phyloP scores from a whole-genome alignment of 1,284 basidiomycete species.

The Ceratobasidium sp. region DNA sequence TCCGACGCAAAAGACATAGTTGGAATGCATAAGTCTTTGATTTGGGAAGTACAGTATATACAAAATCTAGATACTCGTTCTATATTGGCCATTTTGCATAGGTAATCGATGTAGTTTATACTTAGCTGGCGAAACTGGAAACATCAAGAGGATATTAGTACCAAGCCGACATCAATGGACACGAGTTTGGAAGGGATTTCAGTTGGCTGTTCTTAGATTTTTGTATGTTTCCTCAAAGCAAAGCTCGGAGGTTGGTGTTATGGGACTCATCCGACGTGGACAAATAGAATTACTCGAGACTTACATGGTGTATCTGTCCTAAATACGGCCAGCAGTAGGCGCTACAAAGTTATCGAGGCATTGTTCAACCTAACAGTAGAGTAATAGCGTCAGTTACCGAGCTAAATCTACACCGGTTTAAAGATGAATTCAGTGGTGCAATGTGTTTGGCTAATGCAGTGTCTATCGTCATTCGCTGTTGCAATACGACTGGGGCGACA shows the following conservation, averaged over 20 bases:
- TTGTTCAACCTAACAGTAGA: not conserved
- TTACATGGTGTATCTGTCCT: not conserved
- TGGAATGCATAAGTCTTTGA: no score
- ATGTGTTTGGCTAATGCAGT: conserved; percentile 41
- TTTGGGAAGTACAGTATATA: no score
- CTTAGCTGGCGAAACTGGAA: not conserved
- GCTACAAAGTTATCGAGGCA: not conserved
- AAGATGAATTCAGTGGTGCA: conserved; percentile 24
- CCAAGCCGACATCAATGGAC: no score
- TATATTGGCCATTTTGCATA: no score
- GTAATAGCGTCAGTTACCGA: not conserved
- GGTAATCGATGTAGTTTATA: not conserved
- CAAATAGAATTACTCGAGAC: not conserved
- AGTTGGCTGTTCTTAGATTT: conserved; percentile 42
- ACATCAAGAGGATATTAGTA: not conserved
- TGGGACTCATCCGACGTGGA: conserved; percentile 29
- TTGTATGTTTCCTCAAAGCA: conserved; percentile 35
- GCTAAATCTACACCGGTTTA: not conserved
- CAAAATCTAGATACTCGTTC: no score
- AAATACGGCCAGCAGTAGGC: not conserved
- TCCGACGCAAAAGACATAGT: not conserved
- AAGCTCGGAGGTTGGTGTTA: conserved; percentile 38
- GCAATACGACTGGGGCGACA: conserved; percentile 42
- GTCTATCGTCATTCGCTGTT: conserved; percentile 41
- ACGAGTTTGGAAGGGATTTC: not conserved